Evolutionary conservation across 2,329 filamentous ascomycete genomes (phyloP).

Genomic region (Beauveria sp.): DNA sequence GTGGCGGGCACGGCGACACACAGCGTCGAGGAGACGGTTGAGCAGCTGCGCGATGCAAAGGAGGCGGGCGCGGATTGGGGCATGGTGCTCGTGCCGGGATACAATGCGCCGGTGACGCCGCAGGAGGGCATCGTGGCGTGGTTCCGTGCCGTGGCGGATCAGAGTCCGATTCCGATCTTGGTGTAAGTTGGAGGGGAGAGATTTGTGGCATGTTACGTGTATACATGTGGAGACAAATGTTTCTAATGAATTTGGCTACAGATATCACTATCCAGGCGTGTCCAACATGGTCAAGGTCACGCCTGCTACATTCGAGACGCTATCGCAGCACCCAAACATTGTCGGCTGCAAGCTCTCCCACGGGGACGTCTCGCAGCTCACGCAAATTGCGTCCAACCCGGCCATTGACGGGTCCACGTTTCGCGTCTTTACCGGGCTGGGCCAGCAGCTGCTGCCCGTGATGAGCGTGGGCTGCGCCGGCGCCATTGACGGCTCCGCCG

Average conservation of each 20-base stretch:
- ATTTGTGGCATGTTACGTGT: no score
- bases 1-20: constrained; percentile 56
- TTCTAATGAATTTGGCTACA: constrained; percentile 17
- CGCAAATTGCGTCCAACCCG: constrained; percentile 52
- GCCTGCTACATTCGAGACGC: constrained; percentile 47
- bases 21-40: constrained; percentile 53
- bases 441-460: constrained; percentile 56
- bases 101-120: constrained; percentile 47
- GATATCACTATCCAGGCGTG: constrained; percentile 60
- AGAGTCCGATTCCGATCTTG: constrained; percentile 48
- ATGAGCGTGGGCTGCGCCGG: constrained; percentile 51
- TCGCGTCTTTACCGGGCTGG: constrained; percentile 56
- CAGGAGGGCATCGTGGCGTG: constrained; percentile 50
- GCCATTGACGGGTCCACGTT: constrained; percentile 47
- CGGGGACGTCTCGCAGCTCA: constrained; percentile 57
- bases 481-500: constrained; percentile 55
- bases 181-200: constrained; percentile 39
- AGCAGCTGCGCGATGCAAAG: constrained; percentile 47
- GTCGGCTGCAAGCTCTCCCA: constrained; percentile 65
- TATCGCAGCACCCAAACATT: constrained; percentile 57
- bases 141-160: constrained; percentile 52
- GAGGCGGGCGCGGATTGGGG: constrained; percentile 54
- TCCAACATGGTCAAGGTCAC: constrained; percentile 56
- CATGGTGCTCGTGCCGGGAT: constrained; percentile 51
- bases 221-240: no score